Base-by-base conservation (phyloP, 139 green algal genomes). In the Zygnema circumcarinatum region DNA sequence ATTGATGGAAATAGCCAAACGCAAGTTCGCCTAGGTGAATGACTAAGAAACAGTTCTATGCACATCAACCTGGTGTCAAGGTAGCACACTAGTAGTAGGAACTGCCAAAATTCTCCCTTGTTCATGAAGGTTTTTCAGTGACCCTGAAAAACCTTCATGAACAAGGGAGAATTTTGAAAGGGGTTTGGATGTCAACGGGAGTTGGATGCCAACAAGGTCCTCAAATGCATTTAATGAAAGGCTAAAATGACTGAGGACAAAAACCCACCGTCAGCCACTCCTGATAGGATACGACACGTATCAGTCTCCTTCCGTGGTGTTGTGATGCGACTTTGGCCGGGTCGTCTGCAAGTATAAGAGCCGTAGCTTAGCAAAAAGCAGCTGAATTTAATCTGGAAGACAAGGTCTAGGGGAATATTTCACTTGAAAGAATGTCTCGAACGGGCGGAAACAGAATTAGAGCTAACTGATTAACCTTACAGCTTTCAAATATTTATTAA, bases 251-350 rank as follows among this genome's bases (percentile, higher is more conserved):
- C 47, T 7, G 7, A 16, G 16, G 16, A 25, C 47, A 16, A 62
- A 52, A 41, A 20, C 83, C 31, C 2, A 89, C 85, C 91, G 29
- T 93, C 78, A 0, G 76, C 83, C 31, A 97, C 93, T 41, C 96
- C 97, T 2, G 93, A 97, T 29, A 98, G 90, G 81, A 99, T 98
- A 88, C 98, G 94, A 76, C 93, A 96, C 1, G 93, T 95, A 87
- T 99, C 97, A 31, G 94, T 94, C 92, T 99, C 97, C 81, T 98
- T 97, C 20, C 97, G 90, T 21, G 97, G 97, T 0, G 97, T 99
- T 1, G 96, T 98, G 94, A 99, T 98, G 67, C 95, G 93, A 93
- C 93, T 97, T 93, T 99, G 97, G 3, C 97, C 97, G 1, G 97
- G 97, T 42, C 38, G 82, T 62, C 84, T 91, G 69, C 11, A 32